Percentiles rank a stretch among this genome's conserved stretches.
Conservation (phyloP, 441 rosid species). For the Melastoma candidum region DNA sequence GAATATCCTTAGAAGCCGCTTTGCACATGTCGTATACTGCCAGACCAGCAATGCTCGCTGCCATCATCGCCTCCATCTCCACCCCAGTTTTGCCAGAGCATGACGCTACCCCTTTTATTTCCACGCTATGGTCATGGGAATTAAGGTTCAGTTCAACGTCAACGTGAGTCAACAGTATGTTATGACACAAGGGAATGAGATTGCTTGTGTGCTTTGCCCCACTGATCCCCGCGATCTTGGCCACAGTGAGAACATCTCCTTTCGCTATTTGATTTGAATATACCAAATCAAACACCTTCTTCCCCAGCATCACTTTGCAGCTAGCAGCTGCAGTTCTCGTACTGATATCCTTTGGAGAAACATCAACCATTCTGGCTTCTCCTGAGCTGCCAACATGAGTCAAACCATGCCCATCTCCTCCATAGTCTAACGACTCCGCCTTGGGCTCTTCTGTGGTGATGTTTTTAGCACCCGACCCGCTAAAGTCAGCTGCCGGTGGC, state of each 20-base stretch:
- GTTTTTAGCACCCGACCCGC: constrained; percentile 18
- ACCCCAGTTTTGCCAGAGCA: constrained; percentile 84
- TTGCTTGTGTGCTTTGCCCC: constrained; percentile 82
- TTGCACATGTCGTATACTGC: constrained; percentile 96
- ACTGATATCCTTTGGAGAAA: constrained; percentile 53
- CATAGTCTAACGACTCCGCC: constrained; percentile 11
- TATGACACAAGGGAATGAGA: constrained; percentile 81
- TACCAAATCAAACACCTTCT: constrained; percentile 66
- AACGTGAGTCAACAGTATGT: constrained; percentile 54
- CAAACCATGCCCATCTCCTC: constrained; percentile 21
- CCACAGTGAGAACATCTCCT: constrained; percentile 91
- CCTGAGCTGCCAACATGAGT: constrained; percentile 55
- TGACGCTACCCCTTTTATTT: constrained; percentile 74
- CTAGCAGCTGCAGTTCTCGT: constrained; percentile 67
- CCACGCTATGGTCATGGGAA: constrained; percentile 50
- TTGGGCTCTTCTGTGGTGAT: constrained; percentile 17
- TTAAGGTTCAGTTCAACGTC: constrained; percentile 55
- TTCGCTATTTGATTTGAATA: constrained; percentile 70
- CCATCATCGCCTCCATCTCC: constrained; percentile 95
- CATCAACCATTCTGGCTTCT: constrained; percentile 93
- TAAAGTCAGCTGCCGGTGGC: constrained; percentile 18
- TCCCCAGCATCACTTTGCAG: constrained; percentile 66
- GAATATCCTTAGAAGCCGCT: constrained; percentile 81
- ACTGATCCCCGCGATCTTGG: constrained; percentile 77
- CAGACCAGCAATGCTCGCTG: constrained; percentile 67